phyloP scores from a whole-genome alignment of 2,329 filamentous ascomycete genomes.

The Lecanicillium sp. region DNA sequence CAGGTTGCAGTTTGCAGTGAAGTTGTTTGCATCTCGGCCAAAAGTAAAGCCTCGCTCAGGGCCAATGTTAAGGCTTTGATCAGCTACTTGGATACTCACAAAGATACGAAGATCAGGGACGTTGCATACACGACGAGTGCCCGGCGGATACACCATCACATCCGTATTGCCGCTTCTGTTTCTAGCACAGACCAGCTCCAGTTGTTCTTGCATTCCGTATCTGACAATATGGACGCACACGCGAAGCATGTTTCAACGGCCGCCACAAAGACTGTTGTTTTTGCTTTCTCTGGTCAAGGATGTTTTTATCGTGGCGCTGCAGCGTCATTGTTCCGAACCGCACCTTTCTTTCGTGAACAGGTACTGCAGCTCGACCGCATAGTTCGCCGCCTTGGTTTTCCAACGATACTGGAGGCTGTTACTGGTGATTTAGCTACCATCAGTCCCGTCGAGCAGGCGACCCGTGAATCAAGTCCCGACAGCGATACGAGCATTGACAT shows the following conservation, averaged over 20 bases:
- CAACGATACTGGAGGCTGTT: no score
- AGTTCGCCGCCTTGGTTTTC: no score
- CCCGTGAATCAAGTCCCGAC: not conserved
- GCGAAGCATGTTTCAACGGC: constrained; percentile 25
- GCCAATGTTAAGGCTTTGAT: constrained; percentile 49
- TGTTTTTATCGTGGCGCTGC: constrained; percentile 45
- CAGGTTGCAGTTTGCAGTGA: constrained; percentile 30
- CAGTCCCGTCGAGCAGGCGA: not conserved
- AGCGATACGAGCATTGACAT: not conserved
- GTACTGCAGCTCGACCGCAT: no score
- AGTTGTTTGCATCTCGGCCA: constrained; percentile 51
- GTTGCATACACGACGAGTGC: constrained; percentile 63
- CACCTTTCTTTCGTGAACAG: no score
- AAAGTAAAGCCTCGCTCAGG: constrained; percentile 47
- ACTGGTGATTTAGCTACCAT: no score
- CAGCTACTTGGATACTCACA: constrained; percentile 44
- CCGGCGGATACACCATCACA: constrained; percentile 52
- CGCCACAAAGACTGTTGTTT: constrained; percentile 37
- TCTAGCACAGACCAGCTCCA: constrained; percentile 48
- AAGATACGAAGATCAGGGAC: constrained; percentile 43
- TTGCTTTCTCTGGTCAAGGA: constrained; percentile 50
- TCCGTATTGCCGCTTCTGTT: constrained; percentile 41
- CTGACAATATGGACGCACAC: not conserved
- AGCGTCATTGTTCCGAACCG: constrained; percentile 33
- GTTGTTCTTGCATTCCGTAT: constrained; percentile 21